Conservation (phyloP, 495 filamentous ascomycete genomes). For the Penicillium waksmanii region DNA sequence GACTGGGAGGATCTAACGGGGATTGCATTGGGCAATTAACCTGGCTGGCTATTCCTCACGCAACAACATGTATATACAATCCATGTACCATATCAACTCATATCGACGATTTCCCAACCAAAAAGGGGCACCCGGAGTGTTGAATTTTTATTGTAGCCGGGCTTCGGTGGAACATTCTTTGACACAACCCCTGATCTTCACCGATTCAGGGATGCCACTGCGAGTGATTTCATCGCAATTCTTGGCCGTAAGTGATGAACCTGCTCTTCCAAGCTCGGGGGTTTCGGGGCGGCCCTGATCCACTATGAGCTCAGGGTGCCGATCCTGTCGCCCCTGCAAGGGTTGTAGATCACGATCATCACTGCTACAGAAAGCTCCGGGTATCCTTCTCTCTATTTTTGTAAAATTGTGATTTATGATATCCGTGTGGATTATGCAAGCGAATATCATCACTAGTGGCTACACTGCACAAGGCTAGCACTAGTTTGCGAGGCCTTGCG, state of each 20-base stretch:
- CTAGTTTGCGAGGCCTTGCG: background rate
- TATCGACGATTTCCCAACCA: too few relatives aligned
- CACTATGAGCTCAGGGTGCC: background rate
- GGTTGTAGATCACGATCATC: conserved; percentile 1
- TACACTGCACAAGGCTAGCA: background rate
- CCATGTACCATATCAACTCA: background rate
- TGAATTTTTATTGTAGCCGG: too few relatives aligned
- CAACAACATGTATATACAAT: background rate
- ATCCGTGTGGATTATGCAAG: background rate
- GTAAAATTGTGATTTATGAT: too few relatives aligned
- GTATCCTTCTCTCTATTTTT: background rate
- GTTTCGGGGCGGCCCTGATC: background rate
- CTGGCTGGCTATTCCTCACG: background rate
- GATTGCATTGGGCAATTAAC: conserved; percentile 34
- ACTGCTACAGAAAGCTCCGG: conserved; percentile 2
- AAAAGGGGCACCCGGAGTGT: too few relatives aligned
- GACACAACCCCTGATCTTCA: too few relatives aligned
- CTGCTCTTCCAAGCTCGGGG: background rate
- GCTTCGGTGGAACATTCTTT: too few relatives aligned
- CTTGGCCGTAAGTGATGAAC: background rate
- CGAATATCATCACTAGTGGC: background rate
- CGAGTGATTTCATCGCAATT: background rate
- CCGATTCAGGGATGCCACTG: too few relatives aligned
- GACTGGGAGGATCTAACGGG: conserved; percentile 49
- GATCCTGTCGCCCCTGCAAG: background rate